Conservation (phyloP, 495 filamentous ascomycete genomes). For the Choiromyces venosus region DNA sequence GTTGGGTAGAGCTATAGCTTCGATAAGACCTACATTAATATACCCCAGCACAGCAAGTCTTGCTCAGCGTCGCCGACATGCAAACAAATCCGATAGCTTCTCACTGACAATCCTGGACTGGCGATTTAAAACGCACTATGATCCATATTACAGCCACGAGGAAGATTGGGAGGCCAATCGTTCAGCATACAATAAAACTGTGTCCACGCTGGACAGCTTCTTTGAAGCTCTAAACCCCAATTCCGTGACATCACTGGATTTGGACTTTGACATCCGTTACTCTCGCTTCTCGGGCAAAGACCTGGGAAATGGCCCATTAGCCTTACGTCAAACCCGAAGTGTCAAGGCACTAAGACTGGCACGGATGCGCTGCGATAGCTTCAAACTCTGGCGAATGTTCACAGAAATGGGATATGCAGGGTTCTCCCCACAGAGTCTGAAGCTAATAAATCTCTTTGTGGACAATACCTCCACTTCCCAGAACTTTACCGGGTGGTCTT, state of each 20-base stretch:
- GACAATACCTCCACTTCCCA: conserved; percentile 19
- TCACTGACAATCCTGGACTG: conserved; percentile 40
- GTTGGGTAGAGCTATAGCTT: conserved; percentile 38
- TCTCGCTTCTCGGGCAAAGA: conserved; percentile 30
- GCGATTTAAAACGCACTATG: conserved; percentile 41
- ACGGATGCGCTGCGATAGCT: conserved; percentile 25
- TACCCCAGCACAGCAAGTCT: conserved; percentile 20
- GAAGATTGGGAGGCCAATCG: conserved; percentile 33
- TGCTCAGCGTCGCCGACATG: conserved; percentile 24
- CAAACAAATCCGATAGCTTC: conserved; percentile 30
- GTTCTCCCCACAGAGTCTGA: conserved; percentile 31
- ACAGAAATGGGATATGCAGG: conserved; percentile 33
- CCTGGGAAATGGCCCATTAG: conserved; percentile 20
- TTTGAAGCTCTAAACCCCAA: conserved; percentile 37
- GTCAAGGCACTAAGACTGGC: conserved; percentile 34
- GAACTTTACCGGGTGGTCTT: conserved; percentile 29
- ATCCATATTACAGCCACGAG: conserved; percentile 26
- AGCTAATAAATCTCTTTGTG: conserved; percentile 31
- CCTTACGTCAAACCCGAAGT: conserved; percentile 30
- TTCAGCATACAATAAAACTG: conserved; percentile 26
- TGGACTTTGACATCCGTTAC: conserved; percentile 40
- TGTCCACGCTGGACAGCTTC: conserved; percentile 28
- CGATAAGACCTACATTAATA: conserved; percentile 36
- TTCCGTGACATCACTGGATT: conserved; percentile 33
- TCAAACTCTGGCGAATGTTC: conserved; percentile 35